Evolutionary conservation across 768 basidiomycete species (phyloP), one percentile per base, ranked within the genome.

Genomic region (Podaxis carcinomalis): DNA sequence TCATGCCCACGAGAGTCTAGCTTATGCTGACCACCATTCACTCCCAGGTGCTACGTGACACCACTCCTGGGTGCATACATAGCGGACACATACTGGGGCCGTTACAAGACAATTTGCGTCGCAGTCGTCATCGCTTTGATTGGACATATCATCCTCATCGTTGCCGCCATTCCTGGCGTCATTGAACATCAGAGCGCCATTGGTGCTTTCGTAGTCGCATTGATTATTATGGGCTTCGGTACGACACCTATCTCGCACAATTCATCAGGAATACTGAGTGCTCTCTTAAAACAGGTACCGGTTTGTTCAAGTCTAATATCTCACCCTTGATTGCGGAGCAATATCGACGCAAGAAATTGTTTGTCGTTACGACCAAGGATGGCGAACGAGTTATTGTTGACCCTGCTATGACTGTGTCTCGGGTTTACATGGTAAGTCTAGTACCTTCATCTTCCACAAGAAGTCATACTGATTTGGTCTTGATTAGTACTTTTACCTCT

Each of bases 271-370:
- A 27, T 53, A 10, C 56, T 59, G 21, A 73, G 69, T 2, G 25
- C 72, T 32, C 7, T 32, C 32, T 9, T 49, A 5, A 14, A 13
- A 5, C 51, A 73, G 84, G 89, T 16, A 82, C 89, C 9, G 89
- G 89, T 5, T 75, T 86, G 23, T 89, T 92, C 81, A 91, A 92
- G 73, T 73, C 85, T 1, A 92, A 90, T 69, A 85, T 92, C 63
- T 87, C 86, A 0, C 90, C 90, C 1, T 76, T 93, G 64, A 79
- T 92, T 23, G 91, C 91, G 5, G 91, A 92, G 69, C 91, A 92
- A 67, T 87, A 88, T 67, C 79, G 73, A 59, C 75, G 78, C 51
- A 83, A 80, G 10, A 78, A 77, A 62, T 75, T 78, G 13, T 89
- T 85, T 69, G 73, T 89, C 32, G 40, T 68, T 3, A 80, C 76